Percentiles rank a stretch among this genome's conserved stretches.
Conservation (phyloP, 2,329 filamentous ascomycete genomes). For the Talaromyces amestolkiae region DNA sequence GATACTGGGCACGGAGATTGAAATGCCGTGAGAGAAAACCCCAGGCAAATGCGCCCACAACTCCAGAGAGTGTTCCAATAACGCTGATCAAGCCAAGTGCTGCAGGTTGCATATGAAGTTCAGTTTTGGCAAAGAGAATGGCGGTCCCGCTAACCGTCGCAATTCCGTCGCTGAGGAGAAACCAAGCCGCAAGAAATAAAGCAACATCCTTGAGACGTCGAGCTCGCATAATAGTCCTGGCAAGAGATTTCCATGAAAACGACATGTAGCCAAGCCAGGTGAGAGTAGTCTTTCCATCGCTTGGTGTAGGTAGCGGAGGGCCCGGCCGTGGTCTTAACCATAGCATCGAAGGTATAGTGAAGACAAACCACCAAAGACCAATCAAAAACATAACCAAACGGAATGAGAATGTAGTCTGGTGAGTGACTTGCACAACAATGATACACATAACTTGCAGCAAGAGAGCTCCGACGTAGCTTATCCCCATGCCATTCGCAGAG, state of each 20-base stretch:
- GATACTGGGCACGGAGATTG: constrained; percentile 73
- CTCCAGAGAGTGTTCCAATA: constrained; percentile 78
- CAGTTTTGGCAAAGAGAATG: constrained; percentile 92
- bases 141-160: constrained; percentile 93
- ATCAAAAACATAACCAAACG: constrained; percentile 83
- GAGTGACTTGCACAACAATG: constrained; percentile 67
- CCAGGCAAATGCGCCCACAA: constrained; percentile 89
- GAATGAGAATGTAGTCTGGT: constrained; percentile 79
- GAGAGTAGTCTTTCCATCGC: constrained; percentile 37
- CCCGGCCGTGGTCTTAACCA: constrained; percentile 88
- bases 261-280: constrained; percentile 70
- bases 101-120: constrained; percentile 83
- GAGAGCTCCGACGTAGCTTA: constrained; percentile 84
- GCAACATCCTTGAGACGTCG: constrained; percentile 73
- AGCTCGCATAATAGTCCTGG: constrained; percentile 73
- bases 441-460: constrained; percentile 81
- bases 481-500: constrained; percentile 87
- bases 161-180: constrained; percentile 88
- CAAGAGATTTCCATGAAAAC: constrained; percentile 84
- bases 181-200: constrained; percentile 88
- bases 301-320: constrained; percentile 63
- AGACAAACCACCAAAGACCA: constrained; percentile 88
- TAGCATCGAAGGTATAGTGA: constrained; percentile 81
- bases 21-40: constrained; percentile 70
- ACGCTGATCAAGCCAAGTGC: constrained; percentile 90